phyloP scores from a whole-genome alignment of 805 yeast genomes.

The Schwanniomyces vanrijiae region DNA sequence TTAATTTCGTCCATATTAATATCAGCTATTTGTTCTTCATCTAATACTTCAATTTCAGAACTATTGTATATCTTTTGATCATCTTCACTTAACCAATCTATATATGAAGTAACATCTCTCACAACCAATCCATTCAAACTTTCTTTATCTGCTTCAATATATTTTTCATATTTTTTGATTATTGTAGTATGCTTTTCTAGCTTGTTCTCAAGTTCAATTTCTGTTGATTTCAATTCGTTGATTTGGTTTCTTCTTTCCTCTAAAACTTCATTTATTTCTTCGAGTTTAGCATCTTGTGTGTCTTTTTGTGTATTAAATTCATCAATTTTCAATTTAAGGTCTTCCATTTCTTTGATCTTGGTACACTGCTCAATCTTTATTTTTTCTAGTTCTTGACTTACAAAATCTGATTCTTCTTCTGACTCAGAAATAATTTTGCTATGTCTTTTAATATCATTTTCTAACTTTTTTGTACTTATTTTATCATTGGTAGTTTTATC shows the following conservation, averaged over 20 bases:
- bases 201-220: slow-evolving; percentile 64
- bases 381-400: slow-evolving; percentile 22
- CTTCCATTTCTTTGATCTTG: slow-evolving; percentile 30
- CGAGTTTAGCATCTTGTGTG: slow-evolving; percentile 40
- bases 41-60: slow-evolving; percentile 39
- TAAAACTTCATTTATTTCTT: slow-evolving; percentile 24
- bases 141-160: slow-evolving; percentile 35
- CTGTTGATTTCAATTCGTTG: slow-evolving; percentile 59
- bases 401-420: slow-evolving; percentile 42
- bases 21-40: slow-evolving; percentile 50
- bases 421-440: slow-evolving; percentile 47
- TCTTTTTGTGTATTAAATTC: slow-evolving; percentile 38
- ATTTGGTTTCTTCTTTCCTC: slow-evolving; percentile 45
- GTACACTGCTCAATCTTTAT: slow-evolving; percentile 18
- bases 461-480: slow-evolving; percentile 56
- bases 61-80: slow-evolving; percentile 36
- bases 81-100: slow-evolving; percentile 49
- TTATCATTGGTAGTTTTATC: slow-evolving; percentile 59
- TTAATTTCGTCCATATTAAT: slow-evolving; percentile 51
- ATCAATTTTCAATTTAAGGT: slow-evolving; percentile 26
- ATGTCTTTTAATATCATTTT: slow-evolving; percentile 61
- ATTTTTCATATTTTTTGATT: slow-evolving; percentile 37
- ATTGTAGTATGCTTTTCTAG: slow-evolving; percentile 54
- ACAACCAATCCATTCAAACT: slow-evolving; percentile 45
- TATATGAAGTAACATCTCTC: slow-evolving; percentile 53